Evolutionary conservation across 371 early-diverging fungal species (phyloP), one percentile per base, ranked within the genome.

Genomic region (Thermomucor indicae-seudaticae): DNA sequence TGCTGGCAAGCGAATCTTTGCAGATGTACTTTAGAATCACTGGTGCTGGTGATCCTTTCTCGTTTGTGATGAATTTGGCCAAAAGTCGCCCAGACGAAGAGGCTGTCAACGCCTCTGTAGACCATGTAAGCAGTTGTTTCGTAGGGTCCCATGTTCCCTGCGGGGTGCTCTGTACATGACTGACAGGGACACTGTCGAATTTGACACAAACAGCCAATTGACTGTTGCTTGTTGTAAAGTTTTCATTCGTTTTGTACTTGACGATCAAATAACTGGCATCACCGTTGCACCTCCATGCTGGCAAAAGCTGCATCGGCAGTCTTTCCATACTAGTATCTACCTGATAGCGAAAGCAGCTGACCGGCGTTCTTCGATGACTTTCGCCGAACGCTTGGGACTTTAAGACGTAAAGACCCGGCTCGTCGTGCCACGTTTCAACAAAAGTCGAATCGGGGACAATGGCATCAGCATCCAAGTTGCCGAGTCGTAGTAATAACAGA

Each of bases 141-240:
- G 24, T 43, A 2, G 45, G 28, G 41, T 61, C 56, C 61, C 61
- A 61, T 14, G 47, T 19, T 6, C 56, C 61, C 37, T 61, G 52
- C 4, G 61, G 61, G 11, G 61, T 56, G 35, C 61, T 61, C 41
- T 61, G 61, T 1, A 49, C 61, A 12, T 44, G 30, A 3, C 28
- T 37, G 14, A 61, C 48, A 0, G 43, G 30, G 10, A 38, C 56
- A 12, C 42, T 23, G 8, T 51, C 52, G 10, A 48, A 48, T 23
- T 55, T 55, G 25, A 49, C 49, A 17, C 42, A 52, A 1, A 56
- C 39, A 3, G 43, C 29, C 6, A 52, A 27, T 25, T 52, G 56
- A 6, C 52, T 51, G 38, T 53, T 51, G 25, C 27, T 25, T 11
- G 34, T 19, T 6, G 25, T 25, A 14, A 49, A 38, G 3, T 30